phyloP scores from a whole-genome alignment of 1,139 yeast genomes.

The Geotrichum klebahnii region DNA sequence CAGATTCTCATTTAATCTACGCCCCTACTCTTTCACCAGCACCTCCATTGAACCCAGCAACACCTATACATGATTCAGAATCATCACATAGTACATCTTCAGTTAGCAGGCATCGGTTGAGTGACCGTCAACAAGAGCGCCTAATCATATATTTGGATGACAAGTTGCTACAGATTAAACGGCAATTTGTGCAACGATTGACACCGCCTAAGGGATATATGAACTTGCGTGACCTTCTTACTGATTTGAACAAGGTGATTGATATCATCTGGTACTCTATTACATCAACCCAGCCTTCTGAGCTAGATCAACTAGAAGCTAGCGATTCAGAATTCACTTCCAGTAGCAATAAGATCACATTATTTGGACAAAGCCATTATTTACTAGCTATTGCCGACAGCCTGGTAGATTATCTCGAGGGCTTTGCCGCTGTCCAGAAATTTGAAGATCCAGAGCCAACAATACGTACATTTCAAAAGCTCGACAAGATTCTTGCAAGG shows the following conservation, averaged over 20 bases:
- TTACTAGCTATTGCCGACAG: slow-evolving; percentile 62
- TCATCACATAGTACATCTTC: background rate
- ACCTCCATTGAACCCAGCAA: slow-evolving; percentile 4
- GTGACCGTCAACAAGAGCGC: slow-evolving; percentile 19
- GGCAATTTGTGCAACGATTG: slow-evolving; percentile 22
- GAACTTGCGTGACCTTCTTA: slow-evolving; percentile 44
- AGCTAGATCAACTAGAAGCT: background rate
- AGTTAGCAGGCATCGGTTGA: slow-evolving; percentile 15
- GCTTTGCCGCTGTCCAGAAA: slow-evolving; percentile 20
- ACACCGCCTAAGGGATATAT: slow-evolving; percentile 35
- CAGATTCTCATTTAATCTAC: slow-evolving; percentile 8
- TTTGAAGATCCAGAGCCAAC: slow-evolving; percentile 19
- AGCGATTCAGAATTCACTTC: background rate
- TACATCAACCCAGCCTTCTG: slow-evolving; percentile 31
- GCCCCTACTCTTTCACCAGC: slow-evolving; percentile 20
- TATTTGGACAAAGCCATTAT: slow-evolving; percentile 59
- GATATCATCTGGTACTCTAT: slow-evolving; percentile 57
- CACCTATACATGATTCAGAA: background rate
- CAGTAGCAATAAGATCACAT: slow-evolving; percentile 21
- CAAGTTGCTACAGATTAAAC: slow-evolving; percentile 16
- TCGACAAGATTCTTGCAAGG: slow-evolving; percentile 29
- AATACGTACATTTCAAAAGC: slow-evolving; percentile 22
- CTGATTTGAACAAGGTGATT: slow-evolving; percentile 47
- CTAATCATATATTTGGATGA: slow-evolving; percentile 14
- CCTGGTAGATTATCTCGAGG: slow-evolving; percentile 50